A percentile compares a stretch with the other conserved stretches of the same genome.
Evolutionary conservation across 2,329 filamentous ascomycete species (phyloP).

Genomic region (Arthrobotrys conoides): DNA sequence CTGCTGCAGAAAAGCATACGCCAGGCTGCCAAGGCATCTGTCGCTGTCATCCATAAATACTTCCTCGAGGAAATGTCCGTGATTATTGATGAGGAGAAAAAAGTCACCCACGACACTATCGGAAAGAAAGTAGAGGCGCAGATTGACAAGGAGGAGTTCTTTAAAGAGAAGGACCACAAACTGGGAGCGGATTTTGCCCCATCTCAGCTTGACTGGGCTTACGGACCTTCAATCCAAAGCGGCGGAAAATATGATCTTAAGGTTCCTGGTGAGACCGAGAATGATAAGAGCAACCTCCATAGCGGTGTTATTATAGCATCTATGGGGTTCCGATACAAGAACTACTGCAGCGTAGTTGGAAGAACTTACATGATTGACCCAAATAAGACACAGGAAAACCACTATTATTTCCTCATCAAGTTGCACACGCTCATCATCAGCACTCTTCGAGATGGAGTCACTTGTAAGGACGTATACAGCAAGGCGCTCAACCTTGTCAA

Average conservation of each 20-base stretch:
- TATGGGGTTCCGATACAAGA: slow-evolving; percentile 93
- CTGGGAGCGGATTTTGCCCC: slow-evolving; percentile 89
- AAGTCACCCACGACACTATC: slow-evolving; percentile 89
- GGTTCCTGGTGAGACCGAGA: slow-evolving; percentile 82
- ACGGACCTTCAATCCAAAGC: slow-evolving; percentile 91
- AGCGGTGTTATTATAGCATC: slow-evolving; percentile 94
- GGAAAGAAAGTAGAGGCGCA: slow-evolving; percentile 91
- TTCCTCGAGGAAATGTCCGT: slow-evolving; percentile 99
- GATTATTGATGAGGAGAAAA: slow-evolving; percentile 95
- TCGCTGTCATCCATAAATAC: slow-evolving; percentile 93
- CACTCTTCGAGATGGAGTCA: slow-evolving; percentile 86
- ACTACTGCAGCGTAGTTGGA: slow-evolving; percentile 91
- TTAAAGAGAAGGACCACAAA: slow-evolving; percentile 84
- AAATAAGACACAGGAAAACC: slow-evolving; percentile 91
- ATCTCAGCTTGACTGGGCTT: slow-evolving; percentile 91
- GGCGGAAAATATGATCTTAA: slow-evolving; percentile 95
- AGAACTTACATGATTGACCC: slow-evolving; percentile 97
- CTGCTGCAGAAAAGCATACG: slow-evolving; percentile 82
- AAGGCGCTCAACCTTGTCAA: slow-evolving; percentile 86
- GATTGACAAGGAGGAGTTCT: slow-evolving; percentile 93
- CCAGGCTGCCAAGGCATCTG: slow-evolving; percentile 92
- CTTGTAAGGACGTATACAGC: slow-evolving; percentile 89
- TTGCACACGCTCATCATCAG: slow-evolving; percentile 93
- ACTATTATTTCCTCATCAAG: slow-evolving; percentile 88
- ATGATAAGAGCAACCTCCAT: slow-evolving; percentile 81